Conservation (phyloP, 352 stramenopile species). For the Phytophthora pistaciae region DNA sequence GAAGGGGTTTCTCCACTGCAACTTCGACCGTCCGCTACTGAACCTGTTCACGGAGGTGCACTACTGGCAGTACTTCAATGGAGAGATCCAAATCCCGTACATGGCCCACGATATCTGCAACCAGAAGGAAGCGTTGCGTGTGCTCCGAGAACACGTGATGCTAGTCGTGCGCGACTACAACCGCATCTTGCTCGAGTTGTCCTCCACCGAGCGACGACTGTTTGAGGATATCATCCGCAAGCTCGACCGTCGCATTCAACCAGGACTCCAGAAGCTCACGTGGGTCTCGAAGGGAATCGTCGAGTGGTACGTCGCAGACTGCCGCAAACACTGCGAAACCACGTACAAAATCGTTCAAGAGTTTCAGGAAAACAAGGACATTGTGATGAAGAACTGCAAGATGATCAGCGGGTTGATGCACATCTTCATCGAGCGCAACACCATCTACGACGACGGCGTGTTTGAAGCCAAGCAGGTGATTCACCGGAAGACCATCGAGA, state of each 20-base stretch:
- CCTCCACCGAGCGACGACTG: constrained; percentile 89
- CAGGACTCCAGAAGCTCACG: constrained; percentile 94
- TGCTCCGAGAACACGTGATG: constrained; percentile 95
- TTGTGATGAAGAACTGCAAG: constrained; percentile 90
- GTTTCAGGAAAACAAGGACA: constrained; percentile 92
- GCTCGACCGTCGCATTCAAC: constrained; percentile 93
- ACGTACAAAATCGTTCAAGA: constrained; percentile 92
- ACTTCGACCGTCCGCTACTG: constrained; percentile 94
- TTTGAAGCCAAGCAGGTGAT: constrained; percentile 93
- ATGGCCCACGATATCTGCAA: constrained; percentile 96
- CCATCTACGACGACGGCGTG: constrained; percentile 93
- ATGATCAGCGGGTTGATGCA: constrained; percentile 90
- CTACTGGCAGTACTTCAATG: constrained; percentile 93
- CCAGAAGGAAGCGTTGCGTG: constrained; percentile 92
- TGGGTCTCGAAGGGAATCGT: constrained; percentile 94
- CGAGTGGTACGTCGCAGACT: constrained; percentile 94
- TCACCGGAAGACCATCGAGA: constrained; percentile 89
- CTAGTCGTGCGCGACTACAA: constrained; percentile 97
- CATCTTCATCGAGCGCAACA: constrained; percentile 95
- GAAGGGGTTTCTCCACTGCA: constrained; percentile 92
- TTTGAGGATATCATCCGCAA: constrained; percentile 96
- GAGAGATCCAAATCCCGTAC: constrained; percentile 96
- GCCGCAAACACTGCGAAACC: constrained; percentile 88
- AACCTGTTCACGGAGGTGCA: constrained; percentile 95
- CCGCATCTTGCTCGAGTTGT: constrained; percentile 93